Evolutionary conservation across 331 rosid genomes (phyloP).

Genomic region (Quercus phellos): DNA sequence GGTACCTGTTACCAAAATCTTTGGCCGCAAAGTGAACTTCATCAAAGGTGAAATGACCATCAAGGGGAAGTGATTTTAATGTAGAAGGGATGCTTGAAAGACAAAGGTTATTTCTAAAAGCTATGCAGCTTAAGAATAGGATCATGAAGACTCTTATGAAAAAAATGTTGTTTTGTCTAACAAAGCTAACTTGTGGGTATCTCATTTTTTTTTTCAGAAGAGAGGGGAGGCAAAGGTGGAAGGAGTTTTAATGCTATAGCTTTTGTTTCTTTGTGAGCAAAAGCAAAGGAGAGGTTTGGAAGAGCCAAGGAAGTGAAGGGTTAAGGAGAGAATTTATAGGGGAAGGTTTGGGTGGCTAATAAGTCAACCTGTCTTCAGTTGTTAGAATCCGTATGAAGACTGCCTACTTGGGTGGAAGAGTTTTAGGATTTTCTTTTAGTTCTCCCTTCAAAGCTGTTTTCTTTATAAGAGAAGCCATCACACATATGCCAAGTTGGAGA

Average conservation of each 20-base stretch:
- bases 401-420: conserved; percentile 61
- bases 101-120: conserved; percentile 46
- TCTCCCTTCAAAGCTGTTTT: conserved; percentile 43
- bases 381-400: conserved; percentile 68
- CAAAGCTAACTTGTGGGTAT: conserved; percentile 36
- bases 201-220: conserved; percentile 34
- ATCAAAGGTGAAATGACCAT: conserved; percentile 70
- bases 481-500: conserved; percentile 54
- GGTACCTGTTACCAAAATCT: conserved; percentile 86
- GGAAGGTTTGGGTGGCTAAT: conserved; percentile 40
- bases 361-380: conserved; percentile 66
- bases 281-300: conserved; percentile 34
- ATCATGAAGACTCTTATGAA: conserved; percentile 53
- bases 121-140: conserved; percentile 55
- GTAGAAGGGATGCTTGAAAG: conserved; percentile 48
- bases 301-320: conserved; percentile 34
- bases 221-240: conserved; percentile 34
- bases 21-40: conserved; percentile 54
- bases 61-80: conserved; percentile 53
- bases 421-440: conserved; percentile 47
- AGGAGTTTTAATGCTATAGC: conserved; percentile 31
- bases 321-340: conserved; percentile 61
- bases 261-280: conserved; percentile 26
- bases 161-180: conserved; percentile 40
- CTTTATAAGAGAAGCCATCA: conserved; percentile 51